Conservation (phyloP, 176 grass and related monocot genomes). For the Guadua angustifolia region DNA sequence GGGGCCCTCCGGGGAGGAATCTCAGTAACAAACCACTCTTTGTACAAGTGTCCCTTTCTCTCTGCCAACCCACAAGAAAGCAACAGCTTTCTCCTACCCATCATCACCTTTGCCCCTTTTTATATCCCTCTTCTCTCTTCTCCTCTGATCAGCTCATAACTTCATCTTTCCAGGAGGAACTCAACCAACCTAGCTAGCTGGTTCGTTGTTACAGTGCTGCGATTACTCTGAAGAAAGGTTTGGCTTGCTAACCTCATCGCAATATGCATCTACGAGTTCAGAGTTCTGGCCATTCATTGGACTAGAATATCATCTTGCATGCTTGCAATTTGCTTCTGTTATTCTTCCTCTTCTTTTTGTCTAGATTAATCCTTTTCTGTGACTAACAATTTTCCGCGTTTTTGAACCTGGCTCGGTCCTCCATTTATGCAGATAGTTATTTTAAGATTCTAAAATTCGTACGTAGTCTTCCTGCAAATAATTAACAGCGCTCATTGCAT, state of each 20-base stretch:
- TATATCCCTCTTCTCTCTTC: conserved; percentile 35
- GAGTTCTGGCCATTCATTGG: neutral
- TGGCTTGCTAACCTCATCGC: neutral
- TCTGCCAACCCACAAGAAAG: conserved; percentile 44
- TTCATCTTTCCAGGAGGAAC: neutral
- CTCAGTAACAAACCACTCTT: conserved; percentile 70
- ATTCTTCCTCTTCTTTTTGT: neutral
- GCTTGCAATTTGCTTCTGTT: neutral
- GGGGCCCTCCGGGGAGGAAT: conserved; percentile 58
- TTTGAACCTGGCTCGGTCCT: no score
- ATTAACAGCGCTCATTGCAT: no score
- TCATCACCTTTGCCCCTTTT: conserved; percentile 47
- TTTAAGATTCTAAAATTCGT: no score
- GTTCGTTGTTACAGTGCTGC: neutral
- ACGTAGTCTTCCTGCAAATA: no score
- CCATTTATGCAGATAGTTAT: no score
- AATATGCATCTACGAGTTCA: neutral
- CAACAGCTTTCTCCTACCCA: conserved; percentile 55
- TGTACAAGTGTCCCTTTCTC: conserved; percentile 44
- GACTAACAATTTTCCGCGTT: neutral
- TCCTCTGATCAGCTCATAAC: neutral
- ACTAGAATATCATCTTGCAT: neutral
- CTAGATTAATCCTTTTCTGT: neutral
- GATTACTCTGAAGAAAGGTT: conserved; percentile 39
- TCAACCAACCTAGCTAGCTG: conserved; percentile 23